Evolutionary conservation across 2,329 filamentous ascomycete species (phyloP).

Genomic region (Hymenoscyphus linearis): DNA sequence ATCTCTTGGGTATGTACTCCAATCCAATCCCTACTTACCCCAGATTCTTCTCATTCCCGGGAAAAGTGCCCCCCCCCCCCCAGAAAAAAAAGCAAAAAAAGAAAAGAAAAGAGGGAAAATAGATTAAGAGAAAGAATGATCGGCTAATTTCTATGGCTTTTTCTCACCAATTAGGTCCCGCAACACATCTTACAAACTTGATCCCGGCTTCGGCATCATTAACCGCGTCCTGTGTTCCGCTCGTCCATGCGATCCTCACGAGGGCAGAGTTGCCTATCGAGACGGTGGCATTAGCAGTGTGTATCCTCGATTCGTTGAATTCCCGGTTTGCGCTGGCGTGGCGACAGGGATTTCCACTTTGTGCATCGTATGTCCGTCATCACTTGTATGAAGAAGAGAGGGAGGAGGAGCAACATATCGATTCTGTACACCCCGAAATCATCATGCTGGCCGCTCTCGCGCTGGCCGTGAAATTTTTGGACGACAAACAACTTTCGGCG

Average conservation of each 20-base stretch:
- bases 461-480: constrained; percentile 61
- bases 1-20: constrained; percentile 25
- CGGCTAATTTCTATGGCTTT: constrained; percentile 24
- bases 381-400: constrained; percentile 18
- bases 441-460: constrained; percentile 58
- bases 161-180: constrained; percentile 45
- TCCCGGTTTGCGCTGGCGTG: constrained; percentile 57
- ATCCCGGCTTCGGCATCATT: constrained; percentile 59
- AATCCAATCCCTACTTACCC: no score
- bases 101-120: background rate
- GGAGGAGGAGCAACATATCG: constrained; percentile 46
- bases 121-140: background rate
- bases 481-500: constrained; percentile 52
- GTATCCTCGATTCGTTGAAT: constrained; percentile 61
- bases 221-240: constrained; percentile 49
- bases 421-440: constrained; percentile 56
- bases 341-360: constrained; percentile 53
- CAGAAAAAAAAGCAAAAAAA: no score
- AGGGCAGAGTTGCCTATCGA: constrained; percentile 55
- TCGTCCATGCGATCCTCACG: constrained; percentile 56
- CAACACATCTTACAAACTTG: constrained; percentile 61
- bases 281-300: constrained; percentile 58
- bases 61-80: no score
- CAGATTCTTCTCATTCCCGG: no score
- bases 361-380: constrained; percentile 31